Evolutionary conservation across 2,329 filamentous ascomycete species (phyloP).

Genomic region (Orbilia javanica): DNA sequence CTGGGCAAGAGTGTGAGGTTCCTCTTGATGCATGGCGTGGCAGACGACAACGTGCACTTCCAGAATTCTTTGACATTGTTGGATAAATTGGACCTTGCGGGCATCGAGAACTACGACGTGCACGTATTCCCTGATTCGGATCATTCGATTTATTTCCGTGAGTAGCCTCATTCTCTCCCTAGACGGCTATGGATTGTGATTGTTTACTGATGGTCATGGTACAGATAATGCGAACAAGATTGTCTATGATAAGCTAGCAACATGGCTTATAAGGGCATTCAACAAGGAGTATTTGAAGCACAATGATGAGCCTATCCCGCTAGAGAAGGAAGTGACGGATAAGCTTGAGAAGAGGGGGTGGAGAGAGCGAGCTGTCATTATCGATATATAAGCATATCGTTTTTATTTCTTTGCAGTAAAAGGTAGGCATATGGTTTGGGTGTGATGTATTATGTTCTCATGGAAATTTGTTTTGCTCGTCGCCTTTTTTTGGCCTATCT

Average conservation of each 20-base stretch:
- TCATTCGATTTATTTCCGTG: slow-evolving; percentile 88
- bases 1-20: slow-evolving; percentile 84
- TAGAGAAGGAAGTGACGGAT: slow-evolving; percentile 49
- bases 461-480: background rate
- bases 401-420: background rate
- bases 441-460: slow-evolving; percentile 18
- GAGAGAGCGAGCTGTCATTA: slow-evolving; percentile 27
- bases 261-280: slow-evolving; percentile 97
- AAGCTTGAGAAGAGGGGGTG: slow-evolving; percentile 33
- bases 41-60: slow-evolving; percentile 97
- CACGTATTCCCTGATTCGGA: slow-evolving; percentile 97
- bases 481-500: background rate
- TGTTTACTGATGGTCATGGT: background rate
- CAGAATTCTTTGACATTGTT: slow-evolving; percentile 91
- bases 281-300: slow-evolving; percentile 85
- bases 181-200: background rate
- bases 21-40: slow-evolving; percentile 94
- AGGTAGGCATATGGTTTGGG: slow-evolving; percentile 3
- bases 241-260: slow-evolving; percentile 85
- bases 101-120: slow-evolving; percentile 93
- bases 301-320: slow-evolving; percentile 67
- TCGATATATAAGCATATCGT: slow-evolving; percentile 19
- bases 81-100: slow-evolving; percentile 83
- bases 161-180: slow-evolving; percentile 8
- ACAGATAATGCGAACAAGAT: slow-evolving; percentile 83